These are phyloP conservation scores for Eucalyptus fibrosa DNA, from an alignment of 345 rosid genomes.

Conservation along the genomic window DNA sequence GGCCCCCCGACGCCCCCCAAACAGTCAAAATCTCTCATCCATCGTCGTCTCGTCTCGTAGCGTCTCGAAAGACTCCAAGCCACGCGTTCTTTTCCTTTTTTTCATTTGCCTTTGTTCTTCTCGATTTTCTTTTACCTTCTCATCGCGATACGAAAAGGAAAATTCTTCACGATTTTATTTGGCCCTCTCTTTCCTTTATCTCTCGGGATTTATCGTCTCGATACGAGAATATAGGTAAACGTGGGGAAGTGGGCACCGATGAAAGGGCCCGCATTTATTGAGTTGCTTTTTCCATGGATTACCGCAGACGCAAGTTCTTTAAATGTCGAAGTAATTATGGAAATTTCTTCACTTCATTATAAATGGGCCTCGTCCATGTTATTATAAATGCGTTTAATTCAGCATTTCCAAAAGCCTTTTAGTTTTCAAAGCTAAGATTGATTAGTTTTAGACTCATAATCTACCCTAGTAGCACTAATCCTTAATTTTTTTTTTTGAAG, in stretches of 20 bases:
- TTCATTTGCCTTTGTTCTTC: background rate
- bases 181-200: background rate
- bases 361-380: background rate
- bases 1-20: background rate
- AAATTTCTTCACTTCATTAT: background rate
- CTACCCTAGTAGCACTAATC: no score
- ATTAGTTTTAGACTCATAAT: no score
- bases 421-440: no score
- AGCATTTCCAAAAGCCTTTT: accelerated
- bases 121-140: background rate
- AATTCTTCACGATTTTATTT: background rate
- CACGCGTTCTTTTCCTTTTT: background rate
- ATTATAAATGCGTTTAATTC: accelerated
- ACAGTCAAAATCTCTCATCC: background rate
- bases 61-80: background rate
- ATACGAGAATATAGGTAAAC: background rate
- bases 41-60: background rate
- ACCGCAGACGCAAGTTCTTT: background rate
- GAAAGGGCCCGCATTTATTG: background rate
- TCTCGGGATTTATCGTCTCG: background rate
- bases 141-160: background rate
- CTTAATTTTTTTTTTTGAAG: no score
- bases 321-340: background rate
- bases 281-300: background rate
- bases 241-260: background rate